A percentile compares a stretch with the other conserved stretches of the same genome.
Conservation (phyloP, 2,329 filamentous ascomycete genomes). For the Aspergillus melleus region DNA sequence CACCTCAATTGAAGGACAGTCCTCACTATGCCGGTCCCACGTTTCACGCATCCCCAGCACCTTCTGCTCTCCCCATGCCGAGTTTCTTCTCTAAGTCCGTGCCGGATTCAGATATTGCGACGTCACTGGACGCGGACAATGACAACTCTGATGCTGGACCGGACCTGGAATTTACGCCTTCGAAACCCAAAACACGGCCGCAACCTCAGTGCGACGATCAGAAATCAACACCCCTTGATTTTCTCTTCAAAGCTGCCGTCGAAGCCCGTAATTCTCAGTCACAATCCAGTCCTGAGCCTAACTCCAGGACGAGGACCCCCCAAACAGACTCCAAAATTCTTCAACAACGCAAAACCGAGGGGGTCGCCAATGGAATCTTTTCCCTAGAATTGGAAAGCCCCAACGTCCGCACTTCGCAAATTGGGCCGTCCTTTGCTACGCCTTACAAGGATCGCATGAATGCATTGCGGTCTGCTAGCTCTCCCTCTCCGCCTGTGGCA, state of each 20-base stretch:
- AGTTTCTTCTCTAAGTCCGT: constrained; percentile 80
- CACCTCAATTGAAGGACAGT: constrained; percentile 42
- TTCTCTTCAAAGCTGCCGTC: constrained; percentile 85
- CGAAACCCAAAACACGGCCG: constrained; percentile 45
- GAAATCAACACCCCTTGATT: constrained; percentile 75
- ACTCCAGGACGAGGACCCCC: constrained; percentile 54
- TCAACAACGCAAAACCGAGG: constrained; percentile 46
- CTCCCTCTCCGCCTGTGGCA: constrained; percentile 28
- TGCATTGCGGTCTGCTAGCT: constrained; percentile 40
- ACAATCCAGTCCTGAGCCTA: constrained; percentile 43
- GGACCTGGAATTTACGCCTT: constrained; percentile 42
- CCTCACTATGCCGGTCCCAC: constrained; percentile 80
- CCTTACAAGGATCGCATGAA: constrained; percentile 49
- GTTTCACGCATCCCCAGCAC: constrained; percentile 91
- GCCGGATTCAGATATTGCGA: constrained; percentile 57
- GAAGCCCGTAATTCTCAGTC: constrained; percentile 60
- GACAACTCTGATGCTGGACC: constrained; percentile 37
- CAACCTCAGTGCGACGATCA: constrained; percentile 42
- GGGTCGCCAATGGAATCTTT: constrained; percentile 59
- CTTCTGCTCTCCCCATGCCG: constrained; percentile 85
- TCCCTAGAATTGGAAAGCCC: constrained; percentile 67
- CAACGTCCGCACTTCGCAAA: constrained; percentile 51
- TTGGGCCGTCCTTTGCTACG: constrained; percentile 69
- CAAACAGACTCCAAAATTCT: constrained; percentile 39
- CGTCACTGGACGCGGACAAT: constrained; percentile 40